Percentiles rank a stretch among this genome's conserved stretches.
Conservation (phyloP, 2,329 filamentous ascomycete genomes). For the Penicillium sp. region DNA sequence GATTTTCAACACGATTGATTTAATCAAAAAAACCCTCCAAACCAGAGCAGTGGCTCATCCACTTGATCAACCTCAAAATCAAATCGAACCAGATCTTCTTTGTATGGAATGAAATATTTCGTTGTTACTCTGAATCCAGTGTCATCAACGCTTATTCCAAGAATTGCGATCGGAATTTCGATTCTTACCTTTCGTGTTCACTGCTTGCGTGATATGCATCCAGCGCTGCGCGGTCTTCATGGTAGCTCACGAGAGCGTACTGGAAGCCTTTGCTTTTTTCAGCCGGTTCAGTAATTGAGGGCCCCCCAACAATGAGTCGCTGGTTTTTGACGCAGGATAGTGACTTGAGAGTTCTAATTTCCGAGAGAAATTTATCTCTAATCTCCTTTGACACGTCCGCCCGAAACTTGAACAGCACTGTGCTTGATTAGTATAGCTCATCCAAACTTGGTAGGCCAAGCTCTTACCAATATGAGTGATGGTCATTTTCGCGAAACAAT, state of each 20-base stretch:
- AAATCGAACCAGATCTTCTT: conserved; percentile 54
- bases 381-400: conserved; percentile 44
- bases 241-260: conserved; percentile 54
- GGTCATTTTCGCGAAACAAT: conserved; percentile 18
- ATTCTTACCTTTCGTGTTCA: conserved; percentile 50
- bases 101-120: conserved; percentile 53
- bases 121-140: conserved; percentile 49
- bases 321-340: conserved; percentile 51
- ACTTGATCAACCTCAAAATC: conserved; percentile 50
- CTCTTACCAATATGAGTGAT: conserved; percentile 26
- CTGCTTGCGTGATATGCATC: conserved; percentile 54
- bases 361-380: conserved; percentile 46
- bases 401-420: conserved; percentile 54
- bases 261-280: conserved; percentile 56
- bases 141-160: background rate
- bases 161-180: background rate
- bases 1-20: no score
- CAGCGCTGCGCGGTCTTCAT: conserved; percentile 47
- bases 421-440: background rate
- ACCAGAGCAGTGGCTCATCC: conserved; percentile 34
- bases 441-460: background rate
- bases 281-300: conserved; percentile 53
- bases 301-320: conserved; percentile 54
- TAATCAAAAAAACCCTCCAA: conserved; percentile 5
- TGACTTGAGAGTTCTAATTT: conserved; percentile 52